A percentile compares a stretch with the other conserved stretches of the same genome.
phyloP scores from a whole-genome alignment of 257 asterid genomes.

The Solanum corneliomulleri region DNA sequence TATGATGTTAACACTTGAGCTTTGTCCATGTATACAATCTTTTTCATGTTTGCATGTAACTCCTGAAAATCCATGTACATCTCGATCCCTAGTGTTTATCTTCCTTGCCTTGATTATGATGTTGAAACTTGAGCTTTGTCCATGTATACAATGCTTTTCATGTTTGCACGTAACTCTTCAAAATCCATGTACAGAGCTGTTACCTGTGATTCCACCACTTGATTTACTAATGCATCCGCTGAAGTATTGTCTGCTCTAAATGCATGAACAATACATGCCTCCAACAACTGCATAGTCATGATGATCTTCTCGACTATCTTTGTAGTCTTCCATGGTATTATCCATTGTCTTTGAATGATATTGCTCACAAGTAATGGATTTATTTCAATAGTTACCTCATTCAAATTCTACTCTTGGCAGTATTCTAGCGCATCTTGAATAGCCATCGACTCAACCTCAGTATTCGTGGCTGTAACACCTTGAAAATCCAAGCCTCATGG shows the following conservation, averaged over 20 bases:
- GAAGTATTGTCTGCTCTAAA: neutral
- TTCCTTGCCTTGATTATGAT: neutral
- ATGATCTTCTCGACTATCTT: neutral
- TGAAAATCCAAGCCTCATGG: no score
- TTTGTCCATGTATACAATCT: neutral
- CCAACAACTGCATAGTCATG: neutral
- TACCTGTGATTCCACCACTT: neutral
- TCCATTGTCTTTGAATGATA: neutral
- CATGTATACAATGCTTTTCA: no score
- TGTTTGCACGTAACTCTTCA: no score
- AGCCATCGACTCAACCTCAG: neutral
- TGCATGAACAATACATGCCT: neutral
- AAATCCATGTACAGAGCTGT: neutral
- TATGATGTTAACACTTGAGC: neutral
- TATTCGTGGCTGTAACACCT: no score
- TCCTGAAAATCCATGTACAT: no score
- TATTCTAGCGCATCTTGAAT: neutral
- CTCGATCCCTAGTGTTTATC: no score
- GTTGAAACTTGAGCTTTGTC: neutral
- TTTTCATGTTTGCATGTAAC: no score
- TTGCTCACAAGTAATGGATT: neutral
- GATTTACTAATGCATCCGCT: neutral
- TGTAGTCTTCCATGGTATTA: neutral
- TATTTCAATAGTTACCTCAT: neutral
- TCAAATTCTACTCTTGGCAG: neutral